phyloP scores from a whole-genome alignment of 2,329 filamentous ascomycete species.

The Diplodia intermedia region DNA sequence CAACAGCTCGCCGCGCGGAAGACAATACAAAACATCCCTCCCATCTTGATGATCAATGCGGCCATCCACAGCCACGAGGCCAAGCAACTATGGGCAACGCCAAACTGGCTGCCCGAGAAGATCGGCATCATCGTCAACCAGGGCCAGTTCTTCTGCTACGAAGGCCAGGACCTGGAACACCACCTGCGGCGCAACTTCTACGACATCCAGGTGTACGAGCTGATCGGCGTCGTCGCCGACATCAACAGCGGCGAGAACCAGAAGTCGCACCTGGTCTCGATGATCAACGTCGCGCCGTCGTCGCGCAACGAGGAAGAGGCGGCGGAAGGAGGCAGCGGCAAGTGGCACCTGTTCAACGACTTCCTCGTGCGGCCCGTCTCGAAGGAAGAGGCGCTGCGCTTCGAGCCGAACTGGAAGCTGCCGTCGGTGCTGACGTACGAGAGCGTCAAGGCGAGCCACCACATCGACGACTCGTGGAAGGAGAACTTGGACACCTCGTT shows the following conservation, averaged over 20 bases:
- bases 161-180: constrained; percentile 84
- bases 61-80: constrained; percentile 77
- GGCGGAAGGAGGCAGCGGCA: constrained; percentile 51
- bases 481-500: constrained; percentile 81
- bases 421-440: constrained; percentile 90
- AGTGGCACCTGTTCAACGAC: constrained; percentile 98
- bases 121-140: constrained; percentile 90
- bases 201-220: constrained; percentile 85
- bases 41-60: constrained; percentile 85
- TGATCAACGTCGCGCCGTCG: constrained; percentile 80
- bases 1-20: constrained; percentile 86
- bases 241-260: constrained; percentile 86
- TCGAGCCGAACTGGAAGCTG: constrained; percentile 90
- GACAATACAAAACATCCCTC: constrained; percentile 79
- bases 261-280: constrained; percentile 88
- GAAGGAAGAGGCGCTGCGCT: constrained; percentile 83
- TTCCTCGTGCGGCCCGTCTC: constrained; percentile 85
- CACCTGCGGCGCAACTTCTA: constrained; percentile 81
- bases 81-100: constrained; percentile 83
- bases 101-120: constrained; percentile 90
- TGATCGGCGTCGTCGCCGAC: constrained; percentile 88
- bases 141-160: constrained; percentile 93
- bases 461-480: constrained; percentile 87
- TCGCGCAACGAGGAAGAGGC: constrained; percentile 62
- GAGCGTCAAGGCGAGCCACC: constrained; percentile 78